phyloP scores from a whole-genome alignment of 768 basidiomycete species.

The Lentinula aciculospora region DNA sequence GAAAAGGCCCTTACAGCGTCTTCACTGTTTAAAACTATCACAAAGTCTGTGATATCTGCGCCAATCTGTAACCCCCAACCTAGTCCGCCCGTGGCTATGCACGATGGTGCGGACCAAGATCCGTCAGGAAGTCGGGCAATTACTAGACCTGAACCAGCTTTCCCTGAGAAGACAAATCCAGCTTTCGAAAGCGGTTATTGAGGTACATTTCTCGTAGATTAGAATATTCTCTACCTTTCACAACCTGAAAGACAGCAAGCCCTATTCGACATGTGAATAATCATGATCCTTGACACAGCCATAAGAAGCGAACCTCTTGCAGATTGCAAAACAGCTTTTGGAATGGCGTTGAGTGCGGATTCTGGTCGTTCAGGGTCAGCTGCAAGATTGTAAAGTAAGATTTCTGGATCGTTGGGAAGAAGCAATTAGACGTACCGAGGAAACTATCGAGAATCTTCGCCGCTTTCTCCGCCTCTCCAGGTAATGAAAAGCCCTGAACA shows the following conservation, averaged over 20 bases:
- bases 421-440: slow-evolving; percentile 52
- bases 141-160: slow-evolving; percentile 65
- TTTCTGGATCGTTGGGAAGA: not conserved
- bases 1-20: slow-evolving; percentile 96
- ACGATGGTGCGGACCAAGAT: slow-evolving; percentile 95
- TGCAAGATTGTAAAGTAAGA: slow-evolving; percentile 24
- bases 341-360: slow-evolving; percentile 90
- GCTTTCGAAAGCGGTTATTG: slow-evolving; percentile 37
- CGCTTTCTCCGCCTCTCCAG: slow-evolving; percentile 91
- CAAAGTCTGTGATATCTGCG: slow-evolving; percentile 92
- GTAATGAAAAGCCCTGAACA: slow-evolving; percentile 81
- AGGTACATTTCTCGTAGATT: not conserved
- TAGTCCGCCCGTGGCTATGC: slow-evolving; percentile 92
- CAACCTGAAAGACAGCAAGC: slow-evolving; percentile 89
- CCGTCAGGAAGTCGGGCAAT: slow-evolving; percentile 91
- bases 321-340: slow-evolving; percentile 84
- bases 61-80: slow-evolving; percentile 96
- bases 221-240: slow-evolving; percentile 28
- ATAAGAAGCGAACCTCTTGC: slow-evolving; percentile 65
- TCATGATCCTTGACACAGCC: not conserved
- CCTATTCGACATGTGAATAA: slow-evolving; percentile 37
- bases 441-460: slow-evolving; percentile 88
- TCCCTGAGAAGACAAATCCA: slow-evolving; percentile 89
- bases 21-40: slow-evolving; percentile 94
- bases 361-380: slow-evolving; percentile 85